Evolutionary conservation across 139 green algal genomes (phyloP).

Genomic region (Nannochloris sp.): DNA sequence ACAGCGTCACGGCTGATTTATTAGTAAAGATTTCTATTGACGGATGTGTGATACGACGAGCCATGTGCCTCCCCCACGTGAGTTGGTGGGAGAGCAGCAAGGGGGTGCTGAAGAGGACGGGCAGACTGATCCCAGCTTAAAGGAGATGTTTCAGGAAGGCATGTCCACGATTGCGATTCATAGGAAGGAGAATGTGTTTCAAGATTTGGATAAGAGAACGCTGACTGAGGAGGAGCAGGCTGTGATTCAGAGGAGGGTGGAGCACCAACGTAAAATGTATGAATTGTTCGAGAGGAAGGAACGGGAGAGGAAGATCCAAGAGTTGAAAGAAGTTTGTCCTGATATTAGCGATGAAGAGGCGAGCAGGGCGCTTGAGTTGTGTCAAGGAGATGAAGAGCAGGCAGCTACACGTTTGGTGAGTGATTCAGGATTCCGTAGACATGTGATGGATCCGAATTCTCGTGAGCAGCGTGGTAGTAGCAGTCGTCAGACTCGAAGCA

Average conservation of each 20-base stretch:
- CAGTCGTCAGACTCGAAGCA: background rate
- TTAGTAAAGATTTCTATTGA: too few relatives aligned
- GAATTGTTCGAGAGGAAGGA: conserved; percentile 62
- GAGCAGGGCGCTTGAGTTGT: conserved; percentile 44
- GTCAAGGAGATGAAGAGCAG: conserved; percentile 59
- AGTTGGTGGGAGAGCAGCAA: too few relatives aligned
- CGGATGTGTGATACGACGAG: too few relatives aligned
- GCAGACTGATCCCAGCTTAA: background rate
- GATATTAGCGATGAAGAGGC: conserved; percentile 49
- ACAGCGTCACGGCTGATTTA: too few relatives aligned
- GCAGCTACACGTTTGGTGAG: conserved; percentile 40
- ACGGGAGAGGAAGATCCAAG: conserved; percentile 47
- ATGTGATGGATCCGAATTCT: conserved; percentile 1
- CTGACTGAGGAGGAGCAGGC: conserved; percentile 61
- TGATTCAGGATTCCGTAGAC: conserved; percentile 39
- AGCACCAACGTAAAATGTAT: conserved; percentile 59
- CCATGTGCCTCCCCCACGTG: too few relatives aligned
- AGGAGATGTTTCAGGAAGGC: conserved; percentile 10
- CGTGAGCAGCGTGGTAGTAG: conserved; percentile 1
- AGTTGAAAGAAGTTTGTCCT: conserved; percentile 54
- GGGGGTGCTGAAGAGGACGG: too few relatives aligned
- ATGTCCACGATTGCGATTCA: conserved; percentile 2
- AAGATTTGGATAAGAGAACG: conserved; percentile 57
- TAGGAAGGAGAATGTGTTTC: conserved; percentile 71
- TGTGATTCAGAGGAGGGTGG: conserved; percentile 68